Base-by-base conservation (phyloP, 1,139 yeast species). In the Hemisphaericaspora xylanilytica region DNA sequence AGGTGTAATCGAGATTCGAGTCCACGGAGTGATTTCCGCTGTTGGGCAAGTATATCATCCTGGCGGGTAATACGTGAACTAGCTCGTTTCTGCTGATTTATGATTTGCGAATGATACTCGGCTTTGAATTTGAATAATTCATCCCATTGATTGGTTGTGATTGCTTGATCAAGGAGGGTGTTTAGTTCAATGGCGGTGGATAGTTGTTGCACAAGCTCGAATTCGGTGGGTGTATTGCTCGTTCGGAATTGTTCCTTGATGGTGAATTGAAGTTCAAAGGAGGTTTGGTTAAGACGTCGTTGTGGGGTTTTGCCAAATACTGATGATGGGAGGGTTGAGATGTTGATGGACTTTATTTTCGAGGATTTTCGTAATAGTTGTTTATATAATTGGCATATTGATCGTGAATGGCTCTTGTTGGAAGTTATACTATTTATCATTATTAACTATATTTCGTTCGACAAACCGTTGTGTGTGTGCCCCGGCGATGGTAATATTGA, bases 201-300 rank as follows among this genome's bases (percentile, higher is more conserved):
- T n/a, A 36, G 38, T 21, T 22, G 38, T 20, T 21, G 31, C 25
- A 35, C 33, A 7, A 49, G 27, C 2, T 16, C 30, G 10, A 28
- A 27, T 6, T 38, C n/a, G 13, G 25, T 32, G 3, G 21, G 25
- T 13, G 36, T 15, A 4, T 31, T 17, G 11, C n/a, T n/a, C n/a
- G 26, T 32, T 12, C 46, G 40, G 35, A 61, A 58, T 35, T 52
- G 55, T 13, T 48, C 48, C 28, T 44, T 45, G 11, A 58, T 33
- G n/a, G 40, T 34, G 39, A 51, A 47, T 24, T 32, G 40, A 16
- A 60, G 28, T 41, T 63, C 68, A 28, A 9, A 39, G 10, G 35
- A 13, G 20, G 35, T 21, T 21, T 34, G 30, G 9, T 33, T 37
- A 8, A 37, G 17, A 28, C 15, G 28, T 32, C 24, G 25, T 22